Percentiles rank a stretch among this genome's conserved stretches.
phyloP scores from a whole-genome alignment of 495 filamentous ascomycete species.

The Penicillium crystallinum region DNA sequence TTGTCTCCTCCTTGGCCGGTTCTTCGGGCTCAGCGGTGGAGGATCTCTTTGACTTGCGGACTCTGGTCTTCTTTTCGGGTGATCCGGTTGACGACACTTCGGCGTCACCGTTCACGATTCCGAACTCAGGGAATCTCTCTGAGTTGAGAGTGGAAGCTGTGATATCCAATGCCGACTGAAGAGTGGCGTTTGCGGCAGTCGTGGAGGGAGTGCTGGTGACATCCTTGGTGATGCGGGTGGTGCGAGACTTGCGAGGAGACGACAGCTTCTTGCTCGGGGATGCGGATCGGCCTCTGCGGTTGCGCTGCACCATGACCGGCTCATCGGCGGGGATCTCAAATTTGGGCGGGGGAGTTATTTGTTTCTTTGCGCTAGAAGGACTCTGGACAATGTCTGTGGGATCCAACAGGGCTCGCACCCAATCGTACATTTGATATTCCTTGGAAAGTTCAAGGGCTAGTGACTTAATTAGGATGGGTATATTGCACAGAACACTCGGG shows the following conservation, averaged over 20 bases:
- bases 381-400: conserved; percentile 60
- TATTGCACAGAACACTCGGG: background rate
- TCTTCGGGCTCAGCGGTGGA: conserved; percentile 32
- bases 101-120: conserved; percentile 23
- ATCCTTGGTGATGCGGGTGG: conserved; percentile 53
- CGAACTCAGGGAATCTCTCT: conserved; percentile 15
- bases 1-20: conserved; percentile 18
- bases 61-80: conserved; percentile 29
- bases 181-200: conserved; percentile 42
- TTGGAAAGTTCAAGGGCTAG: conserved; percentile 76
- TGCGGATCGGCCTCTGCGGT: conserved; percentile 47
- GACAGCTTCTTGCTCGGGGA: conserved; percentile 58
- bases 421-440: conserved; percentile 75
- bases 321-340: conserved; percentile 50
- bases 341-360: conserved; percentile 65
- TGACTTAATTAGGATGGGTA: conserved; percentile 1
- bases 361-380: conserved; percentile 54
- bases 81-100: conserved; percentile 24
- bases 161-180: conserved; percentile 47
- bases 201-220: conserved; percentile 39
- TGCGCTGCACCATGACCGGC: conserved; percentile 31
- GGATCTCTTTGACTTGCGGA: conserved; percentile 28
- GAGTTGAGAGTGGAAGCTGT: conserved; percentile 32
- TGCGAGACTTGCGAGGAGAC: conserved; percentile 73
- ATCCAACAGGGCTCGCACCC: conserved; percentile 87